phyloP scores from a whole-genome alignment of 163 green algal species.

The Coccomyxa subellipsoidea region DNA sequence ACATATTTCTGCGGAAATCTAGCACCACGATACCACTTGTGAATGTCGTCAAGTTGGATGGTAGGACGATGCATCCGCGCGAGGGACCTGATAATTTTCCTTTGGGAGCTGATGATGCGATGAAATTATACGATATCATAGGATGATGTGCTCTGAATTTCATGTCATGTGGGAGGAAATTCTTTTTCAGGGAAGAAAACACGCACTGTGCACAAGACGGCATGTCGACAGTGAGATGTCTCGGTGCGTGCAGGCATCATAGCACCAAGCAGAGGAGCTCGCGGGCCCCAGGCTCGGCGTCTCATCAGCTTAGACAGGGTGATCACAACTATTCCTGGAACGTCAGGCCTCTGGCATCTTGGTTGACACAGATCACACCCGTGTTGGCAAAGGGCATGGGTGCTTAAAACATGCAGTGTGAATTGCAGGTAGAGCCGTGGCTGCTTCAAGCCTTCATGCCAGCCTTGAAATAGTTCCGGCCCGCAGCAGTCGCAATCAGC shows the following conservation, averaged over 20 bases:
- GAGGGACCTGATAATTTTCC: background rate
- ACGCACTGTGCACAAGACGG: no score
- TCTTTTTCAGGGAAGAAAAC: no score
- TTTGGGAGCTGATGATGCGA: no score
- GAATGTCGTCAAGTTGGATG: slow-evolving; percentile 1
- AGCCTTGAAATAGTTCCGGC: slow-evolving; percentile 11
- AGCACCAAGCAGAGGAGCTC: background rate
- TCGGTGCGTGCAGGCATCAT: background rate
- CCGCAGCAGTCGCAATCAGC: slow-evolving; percentile 25
- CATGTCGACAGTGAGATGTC: no score
- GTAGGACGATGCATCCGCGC: background rate
- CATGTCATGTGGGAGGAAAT: no score
- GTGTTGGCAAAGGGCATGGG: no score
- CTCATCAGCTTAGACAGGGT: slow-evolving; percentile 32
- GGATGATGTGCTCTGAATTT: no score
- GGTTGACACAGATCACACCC: background rate
- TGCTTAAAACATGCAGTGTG: background rate
- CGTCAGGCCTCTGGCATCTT: background rate
- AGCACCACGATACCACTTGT: background rate
- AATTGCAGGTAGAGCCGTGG: slow-evolving; percentile 27
- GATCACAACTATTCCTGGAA: background rate
- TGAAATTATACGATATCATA: no score
- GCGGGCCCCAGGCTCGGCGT: slow-evolving; percentile 7
- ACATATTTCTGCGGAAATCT: background rate
- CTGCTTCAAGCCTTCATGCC: slow-evolving; percentile 32